Base-by-base conservation (phyloP, 2,329 filamentous ascomycete genomes). In the Botryotinia narcissicola region DNA sequence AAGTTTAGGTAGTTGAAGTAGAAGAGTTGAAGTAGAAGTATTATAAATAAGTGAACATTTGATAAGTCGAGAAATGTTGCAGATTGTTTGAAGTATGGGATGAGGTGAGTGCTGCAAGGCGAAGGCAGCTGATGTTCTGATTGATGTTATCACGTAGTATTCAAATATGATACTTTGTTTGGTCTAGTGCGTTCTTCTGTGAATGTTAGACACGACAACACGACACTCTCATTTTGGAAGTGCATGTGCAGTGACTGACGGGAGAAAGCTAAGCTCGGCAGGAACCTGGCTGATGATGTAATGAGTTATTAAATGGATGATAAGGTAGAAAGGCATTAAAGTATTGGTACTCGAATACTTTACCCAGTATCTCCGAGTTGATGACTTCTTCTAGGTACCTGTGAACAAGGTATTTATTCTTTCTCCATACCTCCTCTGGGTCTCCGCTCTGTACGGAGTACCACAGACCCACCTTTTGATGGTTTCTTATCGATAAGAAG, bases 91-190 rank as follows among this genome's bases (percentile, higher is more conserved):
- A 14, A 54, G 46, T 37, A 48, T 40, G 64, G 10, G 46, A 35
- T 46, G 63, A 67, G 63, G 42, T 67, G 64, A 67, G 46, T 46
- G 46, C 42, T 51, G 66, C 25, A 29, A 57, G n/a, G 51, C n/a
- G 51, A 29, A 59, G 66, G 66, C 66, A 69, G 66, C 48, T 69
- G 66, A 64, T 70, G 42, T 57, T 29, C 51, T 57, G 51, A 57
- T 57, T 57, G n/a, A 57, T 57, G n/a, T 57, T 57, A n/a, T 54
- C n/a, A 32, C 51, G 4, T 32, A 29, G 51, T 32, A 32, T n/a
- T 57, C 51, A 29, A 62, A 62, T 35, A 32, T 54, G 25, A 40
- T 62, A 62, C 60, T 18, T 42, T 40, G 60, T n/a, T 62, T 40
- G 37, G 60, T 22, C 37, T 42, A 62, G 60, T 42, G 35, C 57